Base-by-base conservation (phyloP, 805 yeast genomes). In the Wickerhamiella brachini region DNA sequence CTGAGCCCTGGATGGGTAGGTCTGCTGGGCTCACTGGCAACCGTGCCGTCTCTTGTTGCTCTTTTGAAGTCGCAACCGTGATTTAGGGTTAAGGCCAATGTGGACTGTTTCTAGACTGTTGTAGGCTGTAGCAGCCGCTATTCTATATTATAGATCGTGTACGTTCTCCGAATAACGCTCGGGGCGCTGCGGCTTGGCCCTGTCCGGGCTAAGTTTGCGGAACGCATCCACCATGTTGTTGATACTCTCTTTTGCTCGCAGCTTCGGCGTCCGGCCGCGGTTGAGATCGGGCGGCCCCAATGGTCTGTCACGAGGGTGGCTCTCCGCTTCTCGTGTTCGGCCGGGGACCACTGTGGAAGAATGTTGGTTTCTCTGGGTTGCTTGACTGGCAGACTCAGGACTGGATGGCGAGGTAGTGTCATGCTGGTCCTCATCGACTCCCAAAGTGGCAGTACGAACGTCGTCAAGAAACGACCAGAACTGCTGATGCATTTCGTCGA, bases 21-120 rank as follows among this genome's bases (percentile, higher is more conserved):
- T 1, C 42, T 64, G 24, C 53, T 70, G 26, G 74, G 74, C 1
- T 56, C 71, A 1, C 41, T 61, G 21, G 73, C 72, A 4, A 62
- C 58, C 1, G 43, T 51, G 12, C 54, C 56, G 9, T 47, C 47
- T 2, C 47, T 43, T 18, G 13, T 46, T 15, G 24, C 34, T 9
- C 47, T 24, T 29, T 29, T 29, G 34, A 7, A 29, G 3, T 9
- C 12, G 34, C 12, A 29, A 9, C n/a, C n/a, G 15, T 3, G 5
- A 29, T 9, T 29, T 9, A 29, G 12, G 12, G 34, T 7, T 29
- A 29, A 5, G 26, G 26, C 8, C 26, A 24, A n/a, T n/a, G n/a
- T n/a, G n/a, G n/a, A n/a, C n/a, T n/a, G n/a, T n/a, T n/a, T n/a
- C n/a, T n/a, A n/a, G n/a, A n/a, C n/a, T n/a, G n/a, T n/a, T n/a